Base-by-base conservation (phyloP, 306 rosid species). In the Dalbergia cultrata region DNA sequence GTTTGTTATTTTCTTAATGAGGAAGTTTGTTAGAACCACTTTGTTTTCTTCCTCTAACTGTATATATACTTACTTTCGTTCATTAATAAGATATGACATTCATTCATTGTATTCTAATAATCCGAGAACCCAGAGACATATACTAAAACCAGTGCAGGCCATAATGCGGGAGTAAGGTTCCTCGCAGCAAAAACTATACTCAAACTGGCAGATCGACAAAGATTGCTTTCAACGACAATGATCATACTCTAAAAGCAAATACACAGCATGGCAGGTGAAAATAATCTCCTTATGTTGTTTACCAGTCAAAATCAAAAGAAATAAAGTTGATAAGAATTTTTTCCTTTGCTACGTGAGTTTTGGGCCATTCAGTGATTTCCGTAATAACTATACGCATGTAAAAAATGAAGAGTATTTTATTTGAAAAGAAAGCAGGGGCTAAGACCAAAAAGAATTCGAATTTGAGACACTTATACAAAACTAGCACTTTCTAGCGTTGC, bases 311-410 rank as follows among this genome's bases (percentile, higher is more conserved):
- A 50, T 21, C 50, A 72, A 62, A 39, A 54, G 64, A 77, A 60
- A 35, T 21, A 70, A 70, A 70, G 33, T 41, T 6, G 31, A 61
- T 16, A 8, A 50, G 39, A 71, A 58, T 9, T 80, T 19, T 41
- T 37, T 41, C 50, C 60, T 44, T 72, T 60, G 22, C 37, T 22
- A 72, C n/a, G 22, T 16, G 13, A 50, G 9, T 11, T 70, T 59
- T 11, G 31, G 63, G 71, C 76, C 77, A 47, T 47, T 70, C 60
- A 13, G 5, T 12, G 26, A 57, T 58, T 78, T 69, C 70, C 37
- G 43, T 69, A 69, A 22, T 69, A 69, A 22, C 9, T 45, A 43
- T 39, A 60, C 18, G n/a, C 5, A 52, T 41, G 54, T 54, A 39
- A 21, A 44, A 39, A 21, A 44, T 67, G 54, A 78, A 19, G 58